Evolutionary conservation across 495 filamentous ascomycete species (phyloP).

Genomic region (Bombardia bombarda): DNA sequence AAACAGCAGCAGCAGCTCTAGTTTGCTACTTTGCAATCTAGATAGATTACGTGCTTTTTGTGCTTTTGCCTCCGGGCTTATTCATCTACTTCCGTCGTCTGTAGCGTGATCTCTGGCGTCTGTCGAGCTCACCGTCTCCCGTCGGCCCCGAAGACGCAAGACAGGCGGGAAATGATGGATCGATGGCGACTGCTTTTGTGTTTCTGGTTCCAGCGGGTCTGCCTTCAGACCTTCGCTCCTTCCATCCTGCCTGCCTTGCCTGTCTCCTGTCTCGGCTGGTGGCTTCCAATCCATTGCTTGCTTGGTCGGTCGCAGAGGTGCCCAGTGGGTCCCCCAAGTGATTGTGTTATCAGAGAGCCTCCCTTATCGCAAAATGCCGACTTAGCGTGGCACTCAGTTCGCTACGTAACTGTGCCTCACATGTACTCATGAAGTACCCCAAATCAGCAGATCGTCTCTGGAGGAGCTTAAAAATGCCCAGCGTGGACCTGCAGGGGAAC

Average conservation of each 20-base stretch:
- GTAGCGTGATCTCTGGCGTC: too few species aligned
- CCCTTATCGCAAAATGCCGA: constrained; percentile 25
- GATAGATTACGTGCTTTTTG: too few species aligned
- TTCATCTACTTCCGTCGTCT: too few species aligned
- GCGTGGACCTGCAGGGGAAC: constrained; percentile 6
- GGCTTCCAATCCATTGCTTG: neutral
- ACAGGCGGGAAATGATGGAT: constrained; percentile 9
- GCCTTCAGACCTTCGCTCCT: too few species aligned
- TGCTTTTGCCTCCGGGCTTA: too few species aligned
- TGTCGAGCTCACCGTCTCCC: neutral
- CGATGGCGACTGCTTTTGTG: too few species aligned
- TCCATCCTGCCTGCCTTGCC: too few species aligned
- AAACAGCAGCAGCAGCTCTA: too few species aligned
- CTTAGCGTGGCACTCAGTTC: constrained; percentile 16
- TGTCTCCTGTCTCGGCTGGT: neutral
- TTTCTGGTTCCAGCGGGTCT: too few species aligned
- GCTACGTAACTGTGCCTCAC: too few species aligned
- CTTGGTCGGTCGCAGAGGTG: neutral
- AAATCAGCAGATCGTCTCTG: neutral
- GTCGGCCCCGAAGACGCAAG: constrained; percentile 13
- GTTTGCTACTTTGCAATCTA: too few species aligned
- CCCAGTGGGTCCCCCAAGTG: too few species aligned
- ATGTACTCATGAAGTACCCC: constrained; percentile 9
- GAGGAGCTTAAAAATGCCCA: neutral
- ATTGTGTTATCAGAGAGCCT: constrained; percentile 21